Evolutionary conservation across 169 alveolate species (phyloP), one percentile per base, ranked within the genome.

Genomic region (Eimeria falciformis): DNA sequence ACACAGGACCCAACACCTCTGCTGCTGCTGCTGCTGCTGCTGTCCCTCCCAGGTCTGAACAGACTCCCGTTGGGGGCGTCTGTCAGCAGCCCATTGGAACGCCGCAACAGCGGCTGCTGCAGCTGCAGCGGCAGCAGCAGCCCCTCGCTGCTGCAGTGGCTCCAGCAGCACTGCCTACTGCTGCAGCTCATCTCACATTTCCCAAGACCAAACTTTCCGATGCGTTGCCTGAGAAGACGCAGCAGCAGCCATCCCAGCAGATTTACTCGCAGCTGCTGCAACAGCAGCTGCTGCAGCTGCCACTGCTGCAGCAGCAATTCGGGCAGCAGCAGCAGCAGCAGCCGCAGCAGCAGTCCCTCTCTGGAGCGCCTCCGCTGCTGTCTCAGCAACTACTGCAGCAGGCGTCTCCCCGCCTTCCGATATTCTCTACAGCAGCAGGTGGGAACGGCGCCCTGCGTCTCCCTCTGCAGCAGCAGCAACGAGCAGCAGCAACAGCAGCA

Each of bases 271-370:
- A 43, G 25, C 87, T 33, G 71, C 87, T 46, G 87, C 87, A 75
- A 23, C 85, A 78, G 87, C 87, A 78, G 40, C 45, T 23, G 37
- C 23, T 53, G 33, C 73, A 81, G 90, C 78, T 29, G 5, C 75
- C 17, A 14, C 40, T 27, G 58, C 90, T 81, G 75, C 73, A 55
- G 77, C 73, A 58, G 77, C 90, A 47, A n/a, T 27, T 81, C 17
- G 56, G 50, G 37, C 90, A 50, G 56, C 90, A 81, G 90, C 90
- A 81, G 58, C 90, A 55, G 90, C 53, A 27, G 29, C 90, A 50
- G 71, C 71, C 25, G 68, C 87, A 45, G 43, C 69, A 55, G 90
- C 90, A 55, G 43, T 33, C 5, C 40, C 14, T 56, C 33, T 3
- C 53, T 45, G 82, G 71, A 25, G 21, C 82, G 17, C 11, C 84